phyloP scores from a whole-genome alignment of 306 rosid genomes.

The Prunus mongolica region DNA sequence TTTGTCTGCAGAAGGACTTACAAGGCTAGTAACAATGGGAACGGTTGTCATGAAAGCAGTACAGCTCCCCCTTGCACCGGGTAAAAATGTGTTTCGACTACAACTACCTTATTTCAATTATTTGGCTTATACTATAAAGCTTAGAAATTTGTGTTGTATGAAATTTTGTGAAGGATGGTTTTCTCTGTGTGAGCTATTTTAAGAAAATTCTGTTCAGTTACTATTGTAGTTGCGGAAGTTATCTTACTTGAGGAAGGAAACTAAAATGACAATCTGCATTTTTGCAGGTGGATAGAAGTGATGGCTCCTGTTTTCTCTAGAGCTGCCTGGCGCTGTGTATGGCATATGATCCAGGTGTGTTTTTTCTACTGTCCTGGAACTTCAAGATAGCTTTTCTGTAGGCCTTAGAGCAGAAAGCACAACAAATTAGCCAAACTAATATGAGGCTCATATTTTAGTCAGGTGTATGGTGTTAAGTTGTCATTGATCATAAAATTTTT shows the following conservation, averaged over 20 bases:
- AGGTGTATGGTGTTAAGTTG: no score
- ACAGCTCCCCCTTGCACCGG: slow-evolving; percentile 95
- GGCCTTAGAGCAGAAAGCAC: not conserved
- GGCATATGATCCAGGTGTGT: slow-evolving; percentile 91
- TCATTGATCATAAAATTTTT: no score
- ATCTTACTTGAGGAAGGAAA: slow-evolving; percentile 13
- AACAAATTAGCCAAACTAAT: not conserved
- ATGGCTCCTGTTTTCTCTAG: slow-evolving; percentile 97
- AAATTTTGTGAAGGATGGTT: not conserved
- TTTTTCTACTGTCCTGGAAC: not conserved
- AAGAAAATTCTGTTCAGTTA: not conserved
- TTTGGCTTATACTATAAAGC: no score
- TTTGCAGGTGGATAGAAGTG: slow-evolving; percentile 92
- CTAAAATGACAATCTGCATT: slow-evolving; percentile 16
- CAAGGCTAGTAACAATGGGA: slow-evolving; percentile 41
- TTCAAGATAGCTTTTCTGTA: not conserved
- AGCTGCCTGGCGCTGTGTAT: slow-evolving; percentile 90
- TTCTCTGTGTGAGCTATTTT: not conserved
- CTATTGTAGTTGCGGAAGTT: not conserved
- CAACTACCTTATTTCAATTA: not conserved
- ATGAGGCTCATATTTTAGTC: not conserved
- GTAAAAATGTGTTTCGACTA: slow-evolving; percentile 26
- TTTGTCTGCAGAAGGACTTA: slow-evolving; percentile 68
- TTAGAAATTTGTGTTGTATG: not conserved
- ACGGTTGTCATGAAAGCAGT: slow-evolving; percentile 64